Base-by-base conservation (phyloP, 495 filamentous ascomycete genomes). In the Zalerion maritima region DNA sequence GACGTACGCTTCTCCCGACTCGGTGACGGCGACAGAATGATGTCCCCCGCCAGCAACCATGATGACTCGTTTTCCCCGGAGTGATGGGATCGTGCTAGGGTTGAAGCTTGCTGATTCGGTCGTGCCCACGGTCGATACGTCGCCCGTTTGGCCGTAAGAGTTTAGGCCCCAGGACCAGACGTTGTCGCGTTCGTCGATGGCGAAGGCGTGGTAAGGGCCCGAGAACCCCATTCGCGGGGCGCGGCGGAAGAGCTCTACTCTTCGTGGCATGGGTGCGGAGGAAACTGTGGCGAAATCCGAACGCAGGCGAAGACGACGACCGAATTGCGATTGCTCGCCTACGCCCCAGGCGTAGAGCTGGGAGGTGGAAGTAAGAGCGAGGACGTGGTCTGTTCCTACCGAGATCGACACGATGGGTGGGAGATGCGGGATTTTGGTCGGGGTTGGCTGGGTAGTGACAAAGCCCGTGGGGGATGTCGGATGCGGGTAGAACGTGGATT, bases 121-220 rank as follows among this genome's bases (percentile, higher is more conserved):
- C 8, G 64, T 63, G 33, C 84, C 83, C 14, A 74, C 82, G 26
- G 69, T 67, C 8, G 71, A 66, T 8, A 61, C 58, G 30, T 83
- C 64, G 24, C 81, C 89, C 6, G 76, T 81, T 50, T 27, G 55
- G 50, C 14, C 32, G 52, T 23, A 79, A 48, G 16, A 50, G 45
- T 25, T 57, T 5, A 16, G 1, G 6, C 35, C 35, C 35, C 35
- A 37, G 14, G 28, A 22, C 21, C 28, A 31, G 2, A 36, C 47
- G 27, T 50, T 45, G 6, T 41, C 38, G 2, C 62, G 39, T 22
- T 41, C 45, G 6, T 39, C 43, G 7, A 52, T 50, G 13, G 21
- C 28, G 15, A 37, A 37, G 12, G 21, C 27, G 14, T 32, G 35
- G 7, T 37, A n/a, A n/a, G n/a, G n/a, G n/a, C n/a, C n/a, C n/a